Base-by-base conservation (phyloP, 2,329 filamentous ascomycete genomes). In the Fusarium burgessii region DNA sequence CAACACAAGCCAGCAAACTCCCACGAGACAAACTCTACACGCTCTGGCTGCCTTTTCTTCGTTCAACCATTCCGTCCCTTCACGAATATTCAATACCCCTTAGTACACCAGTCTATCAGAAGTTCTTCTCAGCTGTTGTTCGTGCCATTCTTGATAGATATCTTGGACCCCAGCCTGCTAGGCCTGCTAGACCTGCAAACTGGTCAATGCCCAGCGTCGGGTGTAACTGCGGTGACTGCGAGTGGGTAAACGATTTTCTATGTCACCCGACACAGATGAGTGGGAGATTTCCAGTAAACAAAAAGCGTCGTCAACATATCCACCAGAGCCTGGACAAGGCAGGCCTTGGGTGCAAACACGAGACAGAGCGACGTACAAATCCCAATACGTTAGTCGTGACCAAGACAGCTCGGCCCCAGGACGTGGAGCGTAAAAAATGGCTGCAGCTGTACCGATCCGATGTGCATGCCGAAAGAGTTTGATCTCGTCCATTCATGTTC, bases 41-140 rank as follows among this genome's bases (percentile, higher is more conserved):
- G 4, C 40, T 81, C 6, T 82, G 80, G 80, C 40, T 81, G 5
- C 78, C 78, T 2, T 72, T 80, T 12, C 62, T 81, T 5, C 71
- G 49, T 17, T 46, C 51, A 7, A 59, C 80, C 6, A 29, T 76
- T 7, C 23, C 10, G 7, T 61, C 6, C 60, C 78, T 32, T 23
- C 40, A 42, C 9, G 45, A 56, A 17, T 42, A 58, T 5, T 20
- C 54, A 2, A 52, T 70, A 6, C 36, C 70, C 1, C 58, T 77
- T 9, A 49, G 58, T 13, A 58, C 56, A 0, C 64, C 65, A 11
- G 52, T 20, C 15, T 80, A 76, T 61, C 74, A 71, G 25, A 29
- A 66, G 10, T 62, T 80, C 20, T 79, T 76, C 23, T 62, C 69
- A 5, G 46, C 45, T 14, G 10, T 79, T 11, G 40, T 79, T 25